phyloP scores from a whole-genome alignment of 345 rosid genomes.

The Citrus hindsii region DNA sequence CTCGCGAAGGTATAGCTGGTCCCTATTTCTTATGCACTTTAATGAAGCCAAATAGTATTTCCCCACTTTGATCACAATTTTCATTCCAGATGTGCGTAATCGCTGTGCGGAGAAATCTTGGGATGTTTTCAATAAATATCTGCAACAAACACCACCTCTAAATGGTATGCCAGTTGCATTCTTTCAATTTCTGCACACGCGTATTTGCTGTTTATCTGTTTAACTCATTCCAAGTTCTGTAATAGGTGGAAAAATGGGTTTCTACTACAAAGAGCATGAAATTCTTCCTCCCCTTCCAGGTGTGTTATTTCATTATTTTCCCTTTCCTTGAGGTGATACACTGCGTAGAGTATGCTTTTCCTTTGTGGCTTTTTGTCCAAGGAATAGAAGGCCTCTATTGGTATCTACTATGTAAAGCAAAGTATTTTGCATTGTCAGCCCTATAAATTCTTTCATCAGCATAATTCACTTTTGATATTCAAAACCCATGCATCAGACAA shows the following conservation, averaged over 20 bases:
- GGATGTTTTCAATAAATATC: slow-evolving; percentile 68
- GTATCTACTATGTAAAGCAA: neutral
- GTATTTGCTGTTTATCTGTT: slow-evolving; percentile 7
- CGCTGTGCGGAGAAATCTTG: slow-evolving; percentile 67
- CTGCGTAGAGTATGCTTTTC: neutral
- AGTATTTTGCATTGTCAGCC: neutral
- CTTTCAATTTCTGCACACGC: neutral
- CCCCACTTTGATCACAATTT: neutral
- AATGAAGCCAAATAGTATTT: neutral
- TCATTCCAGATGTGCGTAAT: slow-evolving; percentile 58
- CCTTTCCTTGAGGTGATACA: neutral
- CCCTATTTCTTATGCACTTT: neutral
- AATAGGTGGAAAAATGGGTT: slow-evolving; percentile 91
- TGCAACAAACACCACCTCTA: slow-evolving; percentile 72
- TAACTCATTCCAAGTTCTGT: slow-evolving; percentile 22
- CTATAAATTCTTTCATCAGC: neutral
- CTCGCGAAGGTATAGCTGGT: slow-evolving; percentile 69
- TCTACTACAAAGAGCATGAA: slow-evolving; percentile 92
- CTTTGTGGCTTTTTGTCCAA: neutral
- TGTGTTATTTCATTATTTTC: slow-evolving; percentile 21
- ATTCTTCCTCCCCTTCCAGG: slow-evolving; percentile 97
- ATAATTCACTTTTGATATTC: neutral
- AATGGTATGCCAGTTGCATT: slow-evolving; percentile 46
- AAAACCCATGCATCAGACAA: neutral
- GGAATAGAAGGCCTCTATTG: neutral